Evolutionary conservation across 1,284 basidiomycete genomes (phyloP).

Genomic region (Rhizoctonia solani): DNA sequence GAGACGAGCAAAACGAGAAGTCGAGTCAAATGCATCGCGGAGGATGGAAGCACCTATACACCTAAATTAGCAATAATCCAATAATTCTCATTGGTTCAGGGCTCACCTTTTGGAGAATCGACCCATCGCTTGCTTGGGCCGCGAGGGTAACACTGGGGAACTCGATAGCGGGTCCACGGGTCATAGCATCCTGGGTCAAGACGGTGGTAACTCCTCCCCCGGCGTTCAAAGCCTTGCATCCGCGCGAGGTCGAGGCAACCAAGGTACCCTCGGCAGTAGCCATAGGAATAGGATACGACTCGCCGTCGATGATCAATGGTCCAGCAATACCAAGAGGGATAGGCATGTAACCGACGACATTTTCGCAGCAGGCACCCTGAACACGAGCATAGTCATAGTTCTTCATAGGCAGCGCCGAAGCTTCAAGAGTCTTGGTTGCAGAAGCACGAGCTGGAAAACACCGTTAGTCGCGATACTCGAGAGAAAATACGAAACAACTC

Average conservation of each 20-base stretch:
- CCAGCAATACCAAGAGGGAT: slow-evolving; percentile 96
- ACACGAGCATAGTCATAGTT: slow-evolving; percentile 95
- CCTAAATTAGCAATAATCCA: not conserved
- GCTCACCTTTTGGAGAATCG: slow-evolving; percentile 64
- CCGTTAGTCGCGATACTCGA: slow-evolving; percentile 22
- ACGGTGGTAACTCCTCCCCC: slow-evolving; percentile 96
- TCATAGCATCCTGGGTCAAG: slow-evolving; percentile 94
- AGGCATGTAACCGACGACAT: slow-evolving; percentile 97
- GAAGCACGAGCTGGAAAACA: slow-evolving; percentile 78
- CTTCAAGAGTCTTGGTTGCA: slow-evolving; percentile 81
- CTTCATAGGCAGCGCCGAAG: slow-evolving; percentile 79
- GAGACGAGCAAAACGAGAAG: slow-evolving; percentile 86
- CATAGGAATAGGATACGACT: slow-evolving; percentile 92
- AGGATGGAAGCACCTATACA: slow-evolving; percentile 68
- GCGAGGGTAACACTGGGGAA: slow-evolving; percentile 85
- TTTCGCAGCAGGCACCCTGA: slow-evolving; percentile 98
- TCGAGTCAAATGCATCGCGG: slow-evolving; percentile 90
- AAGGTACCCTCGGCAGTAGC: slow-evolving; percentile 98
- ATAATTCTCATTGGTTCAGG: not conserved
- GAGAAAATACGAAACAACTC: slow-evolving; percentile 46
- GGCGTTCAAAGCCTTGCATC: slow-evolving; percentile 96
- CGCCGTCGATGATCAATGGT: slow-evolving; percentile 89
- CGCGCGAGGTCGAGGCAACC: slow-evolving; percentile 95
- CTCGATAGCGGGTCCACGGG: slow-evolving; percentile 95
- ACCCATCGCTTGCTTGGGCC: slow-evolving; percentile 90